Conservation (phyloP, 106 monocot species). For the Dendrobium officinale region DNA sequence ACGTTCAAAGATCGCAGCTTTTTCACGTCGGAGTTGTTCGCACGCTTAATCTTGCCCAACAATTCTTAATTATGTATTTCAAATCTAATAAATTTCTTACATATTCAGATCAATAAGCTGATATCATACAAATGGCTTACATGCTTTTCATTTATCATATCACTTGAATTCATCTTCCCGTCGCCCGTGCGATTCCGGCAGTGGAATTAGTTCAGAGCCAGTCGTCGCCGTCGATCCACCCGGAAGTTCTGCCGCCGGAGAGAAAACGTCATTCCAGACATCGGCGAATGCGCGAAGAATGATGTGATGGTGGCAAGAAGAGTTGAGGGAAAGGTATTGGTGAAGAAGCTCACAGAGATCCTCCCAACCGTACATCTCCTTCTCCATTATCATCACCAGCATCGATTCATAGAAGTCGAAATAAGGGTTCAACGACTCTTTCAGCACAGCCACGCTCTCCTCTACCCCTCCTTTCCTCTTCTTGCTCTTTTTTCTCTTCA, state of each 20-base stretch:
- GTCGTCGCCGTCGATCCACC: background rate
- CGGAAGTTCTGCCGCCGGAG: background rate
- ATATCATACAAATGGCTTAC: too few species aligned
- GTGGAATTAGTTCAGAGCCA: background rate
- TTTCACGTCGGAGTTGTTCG: too few species aligned
- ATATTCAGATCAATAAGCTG: too few species aligned
- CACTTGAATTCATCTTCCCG: too few species aligned
- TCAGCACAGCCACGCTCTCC: slow-evolving; percentile 24
- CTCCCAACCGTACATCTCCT: slow-evolving; percentile 35
- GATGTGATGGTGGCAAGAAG: slow-evolving; percentile 32
- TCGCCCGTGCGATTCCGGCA: too few species aligned
- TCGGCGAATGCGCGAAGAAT: slow-evolving; percentile 50
- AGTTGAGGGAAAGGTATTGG: slow-evolving; percentile 24
- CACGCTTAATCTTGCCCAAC: too few species aligned
- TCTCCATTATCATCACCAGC: slow-evolving; percentile 37
- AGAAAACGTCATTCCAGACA: slow-evolving; percentile 30
- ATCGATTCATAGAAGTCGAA: slow-evolving; percentile 35
- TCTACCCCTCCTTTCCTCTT: background rate
- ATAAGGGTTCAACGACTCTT: slow-evolving; percentile 35
- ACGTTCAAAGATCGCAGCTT: too few species aligned
- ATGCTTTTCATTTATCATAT: too few species aligned
- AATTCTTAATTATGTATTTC: too few species aligned
- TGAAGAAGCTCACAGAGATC: slow-evolving; percentile 22
- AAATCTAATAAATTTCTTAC: too few species aligned
- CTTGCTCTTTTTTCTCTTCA: background rate